Conservation (phyloP, 768 basidiomycete species). For the Lactifluus rugatus region DNA sequence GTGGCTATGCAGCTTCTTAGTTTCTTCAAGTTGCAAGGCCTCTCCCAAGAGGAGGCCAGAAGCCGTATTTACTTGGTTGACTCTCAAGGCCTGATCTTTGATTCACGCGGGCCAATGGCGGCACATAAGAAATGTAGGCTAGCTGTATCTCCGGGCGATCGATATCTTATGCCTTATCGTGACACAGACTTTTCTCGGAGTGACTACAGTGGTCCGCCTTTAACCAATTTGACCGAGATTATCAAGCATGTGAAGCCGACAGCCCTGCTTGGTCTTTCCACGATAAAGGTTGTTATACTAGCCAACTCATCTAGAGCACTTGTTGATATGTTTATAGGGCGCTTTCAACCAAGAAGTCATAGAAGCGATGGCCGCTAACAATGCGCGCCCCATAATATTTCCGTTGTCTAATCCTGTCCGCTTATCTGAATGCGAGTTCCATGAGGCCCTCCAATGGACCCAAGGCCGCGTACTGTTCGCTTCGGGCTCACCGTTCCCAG, state of each 20-base stretch:
- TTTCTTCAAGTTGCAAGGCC: conserved; percentile 77
- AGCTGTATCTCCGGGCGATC: not conserved
- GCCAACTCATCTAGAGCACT: not conserved
- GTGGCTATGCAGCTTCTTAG: conserved; percentile 83
- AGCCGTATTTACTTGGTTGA: conserved; percentile 74
- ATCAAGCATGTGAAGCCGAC: conserved; percentile 79
- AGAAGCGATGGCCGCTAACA: conserved; percentile 66
- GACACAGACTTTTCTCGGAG: conserved; percentile 65
- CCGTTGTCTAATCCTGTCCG: conserved; percentile 83
- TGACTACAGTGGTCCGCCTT: conserved; percentile 69
- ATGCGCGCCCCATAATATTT: conserved; percentile 83
- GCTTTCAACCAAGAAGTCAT: conserved; percentile 70
- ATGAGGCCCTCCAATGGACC: conserved; percentile 63
- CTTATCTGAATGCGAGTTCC: conserved; percentile 74
- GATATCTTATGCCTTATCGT: conserved; percentile 2
- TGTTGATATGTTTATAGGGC: conserved; percentile 30
- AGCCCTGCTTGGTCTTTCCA: conserved; percentile 84
- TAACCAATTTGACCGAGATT: conserved; percentile 67
- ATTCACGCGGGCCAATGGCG: conserved; percentile 59
- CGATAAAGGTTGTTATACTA: conserved; percentile 42
- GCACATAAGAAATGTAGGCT: conserved; percentile 74
- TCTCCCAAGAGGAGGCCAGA: conserved; percentile 69
- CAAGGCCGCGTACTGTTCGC: conserved; percentile 77
- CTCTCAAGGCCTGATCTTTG: conserved; percentile 77
- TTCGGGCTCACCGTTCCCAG: conserved; percentile 77